phyloP scores from a whole-genome alignment of 257 asterid genomes.

The Orobanche coerulescens region DNA sequence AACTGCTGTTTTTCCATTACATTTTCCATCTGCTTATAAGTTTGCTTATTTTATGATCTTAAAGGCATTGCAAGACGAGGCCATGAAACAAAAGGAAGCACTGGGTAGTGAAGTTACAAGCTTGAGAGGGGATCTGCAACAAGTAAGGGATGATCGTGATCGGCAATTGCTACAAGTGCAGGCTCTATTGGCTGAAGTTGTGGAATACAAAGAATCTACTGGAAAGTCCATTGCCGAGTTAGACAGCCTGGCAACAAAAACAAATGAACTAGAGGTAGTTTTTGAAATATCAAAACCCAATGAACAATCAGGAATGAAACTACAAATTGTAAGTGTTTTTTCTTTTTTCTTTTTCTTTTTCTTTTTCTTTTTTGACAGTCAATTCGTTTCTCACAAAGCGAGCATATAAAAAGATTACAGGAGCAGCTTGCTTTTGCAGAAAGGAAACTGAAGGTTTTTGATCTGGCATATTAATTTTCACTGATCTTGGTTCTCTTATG shows the following conservation, averaged over 20 bases:
- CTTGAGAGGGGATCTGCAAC: slow-evolving; percentile 64
- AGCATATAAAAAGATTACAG: slow-evolving; percentile 51
- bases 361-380: slow-evolving; percentile 36
- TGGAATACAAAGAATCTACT: slow-evolving; percentile 47
- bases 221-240: slow-evolving; percentile 48
- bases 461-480: slow-evolving; percentile 5
- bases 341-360: slow-evolving; percentile 18
- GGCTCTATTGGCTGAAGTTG: slow-evolving; percentile 48
- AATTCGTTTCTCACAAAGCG: slow-evolving; percentile 58
- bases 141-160: slow-evolving; percentile 77
- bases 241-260: slow-evolving; percentile 40
- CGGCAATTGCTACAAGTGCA: slow-evolving; percentile 47
- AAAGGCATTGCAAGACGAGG: slow-evolving; percentile 69
- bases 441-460: slow-evolving; percentile 52
- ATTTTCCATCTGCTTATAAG: background rate
- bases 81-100: slow-evolving; percentile 60
- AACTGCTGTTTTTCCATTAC: background rate
- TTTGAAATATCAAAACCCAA: background rate
- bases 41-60: slow-evolving; percentile 8
- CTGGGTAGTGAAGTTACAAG: slow-evolving; percentile 59
- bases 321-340: background rate
- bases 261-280: slow-evolving; percentile 65
- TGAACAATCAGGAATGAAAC: background rate
- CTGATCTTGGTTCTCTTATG: slow-evolving; percentile 7
- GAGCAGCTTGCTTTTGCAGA: slow-evolving; percentile 65